Evolutionary conservation across 257 asterid genomes (phyloP).

Genomic region (Lycium ferocissimum): DNA sequence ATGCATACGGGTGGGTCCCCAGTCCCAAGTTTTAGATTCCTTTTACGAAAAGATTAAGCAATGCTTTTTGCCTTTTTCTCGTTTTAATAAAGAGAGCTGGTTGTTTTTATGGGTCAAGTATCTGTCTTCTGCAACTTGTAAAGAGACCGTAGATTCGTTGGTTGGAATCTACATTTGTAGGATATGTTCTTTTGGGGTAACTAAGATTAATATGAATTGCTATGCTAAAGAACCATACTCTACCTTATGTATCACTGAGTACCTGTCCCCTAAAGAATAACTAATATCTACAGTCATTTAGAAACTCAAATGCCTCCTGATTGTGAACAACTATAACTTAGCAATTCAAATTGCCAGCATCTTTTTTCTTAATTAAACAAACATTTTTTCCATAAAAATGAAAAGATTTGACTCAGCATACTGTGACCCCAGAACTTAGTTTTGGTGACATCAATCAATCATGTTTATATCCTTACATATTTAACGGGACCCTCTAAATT

Average conservation of each 20-base stretch:
- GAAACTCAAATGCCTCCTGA: background rate
- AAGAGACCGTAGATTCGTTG: background rate
- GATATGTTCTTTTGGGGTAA: conserved; percentile 11
- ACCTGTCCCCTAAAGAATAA: background rate
- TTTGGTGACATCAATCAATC: background rate
- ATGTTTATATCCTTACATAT: conserved; percentile 23
- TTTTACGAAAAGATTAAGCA: conserved; percentile 9
- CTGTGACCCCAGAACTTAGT: background rate
- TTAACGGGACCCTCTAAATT: background rate
- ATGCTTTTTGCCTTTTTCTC: background rate
- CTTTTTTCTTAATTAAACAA: background rate
- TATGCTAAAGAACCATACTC: background rate
- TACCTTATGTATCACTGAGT: background rate
- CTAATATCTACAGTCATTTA: background rate
- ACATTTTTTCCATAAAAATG: background rate
- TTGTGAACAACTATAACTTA: conserved; percentile 2
- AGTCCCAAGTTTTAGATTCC: conserved; percentile 19
- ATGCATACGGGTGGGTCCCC: conserved; percentile 93
- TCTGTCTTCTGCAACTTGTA: conserved; percentile 8
- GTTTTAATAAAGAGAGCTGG: background rate
- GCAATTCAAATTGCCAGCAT: background rate
- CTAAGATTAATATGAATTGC: background rate
- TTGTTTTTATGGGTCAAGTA: conserved; percentile 11
- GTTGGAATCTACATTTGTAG: background rate
- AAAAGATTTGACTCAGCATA: conserved; percentile 16